Evolutionary conservation across 2,329 filamentous ascomycete genomes (phyloP).

Genomic region (Corniculantispora saksenae): DNA sequence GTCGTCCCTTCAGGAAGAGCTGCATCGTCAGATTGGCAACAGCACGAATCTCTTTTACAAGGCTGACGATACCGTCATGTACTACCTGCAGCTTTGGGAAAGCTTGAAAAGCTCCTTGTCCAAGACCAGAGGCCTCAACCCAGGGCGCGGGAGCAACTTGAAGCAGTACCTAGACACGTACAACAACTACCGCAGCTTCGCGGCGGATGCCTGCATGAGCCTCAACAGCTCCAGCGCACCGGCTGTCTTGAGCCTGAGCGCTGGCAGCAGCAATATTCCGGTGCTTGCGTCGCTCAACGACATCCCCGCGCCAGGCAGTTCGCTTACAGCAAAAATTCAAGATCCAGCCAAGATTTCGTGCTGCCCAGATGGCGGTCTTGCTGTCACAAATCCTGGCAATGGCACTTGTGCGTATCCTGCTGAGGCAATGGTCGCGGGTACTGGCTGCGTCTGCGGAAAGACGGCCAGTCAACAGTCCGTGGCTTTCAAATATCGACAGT

Average conservation of each 20-base stretch:
- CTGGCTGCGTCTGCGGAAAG: constrained; percentile 38
- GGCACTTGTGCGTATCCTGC: constrained; percentile 33
- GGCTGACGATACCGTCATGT: constrained; percentile 29
- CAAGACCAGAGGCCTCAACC: constrained; percentile 21
- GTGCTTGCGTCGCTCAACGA: constrained; percentile 33
- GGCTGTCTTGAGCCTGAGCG: constrained; percentile 35
- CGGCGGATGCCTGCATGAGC: constrained; percentile 36
- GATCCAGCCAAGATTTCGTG: constrained; percentile 36
- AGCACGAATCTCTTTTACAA: constrained; percentile 24
- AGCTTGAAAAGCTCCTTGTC: constrained; percentile 35
- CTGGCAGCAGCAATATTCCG: constrained; percentile 31
- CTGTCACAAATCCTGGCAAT: constrained; percentile 22
- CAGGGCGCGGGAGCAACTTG: constrained; percentile 28
- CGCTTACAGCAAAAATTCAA: constrained; percentile 36
- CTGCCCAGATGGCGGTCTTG: constrained; percentile 31
- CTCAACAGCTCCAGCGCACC: constrained; percentile 35
- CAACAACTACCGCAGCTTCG: constrained; percentile 30
- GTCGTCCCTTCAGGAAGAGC: constrained; percentile 28
- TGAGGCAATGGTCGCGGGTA: constrained; percentile 31
- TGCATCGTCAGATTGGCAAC: constrained; percentile 29
- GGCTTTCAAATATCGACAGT: constrained; percentile 37
- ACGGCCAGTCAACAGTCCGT: constrained; percentile 25
- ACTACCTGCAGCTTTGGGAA: constrained; percentile 33
- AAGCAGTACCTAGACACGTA: constrained; percentile 36
- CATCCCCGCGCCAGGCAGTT: constrained; percentile 28